Base-by-base conservation (phyloP, 2,329 filamentous ascomycete genomes). In the Alternaria longipes region DNA sequence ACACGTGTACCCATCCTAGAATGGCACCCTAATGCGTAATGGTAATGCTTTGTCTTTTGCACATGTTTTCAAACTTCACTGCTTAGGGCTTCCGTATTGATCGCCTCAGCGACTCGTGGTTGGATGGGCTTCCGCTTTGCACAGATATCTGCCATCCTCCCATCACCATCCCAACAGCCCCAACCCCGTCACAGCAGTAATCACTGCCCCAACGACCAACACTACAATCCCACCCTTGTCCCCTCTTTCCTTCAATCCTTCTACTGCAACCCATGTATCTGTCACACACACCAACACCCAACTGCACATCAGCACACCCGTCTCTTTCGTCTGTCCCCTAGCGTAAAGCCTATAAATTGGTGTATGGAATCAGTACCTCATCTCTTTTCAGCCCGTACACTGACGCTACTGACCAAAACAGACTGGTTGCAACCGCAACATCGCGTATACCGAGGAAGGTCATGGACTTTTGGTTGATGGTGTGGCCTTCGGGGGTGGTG, bases 371-470 rank as follows among this genome's bases (percentile, higher is more conserved):
- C 24, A 26, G 24, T 26, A 26, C 24, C 24, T 26, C 5, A 7
- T 26, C 24, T 26, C 24, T 26, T 7, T 26, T 26, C 24, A 26
- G 2, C 24, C 24, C 24, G 24, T 26, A 26, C 24, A 26, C 7
- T 26, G 24, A 11, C 28, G 8, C 8, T 30, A 30, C 28, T 30
- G 4, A 42, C 55, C 59, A 62, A 8, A 59, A 54, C 2, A 65
- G 40, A 8, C 55, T 36, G 7, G 38, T 28, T 4, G 53, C 51
- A 42, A 47, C 46, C 7, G 49, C 38, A 8, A 65, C 22, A 36
- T 65, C 62, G 38, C 62, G 62, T 7, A 57, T 55, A 30, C 52
- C 59, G 18, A 65, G 59, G 51, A 62, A 65, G 12, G 54, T 14
- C 59, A 65, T 59, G 5, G 22, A 18, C 30, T 59, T 65, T 8